Percentiles rank a stretch among this genome's conserved stretches.
Evolutionary conservation across 495 filamentous ascomycete species (phyloP).

Genomic region (Amniculicola lignicola): DNA sequence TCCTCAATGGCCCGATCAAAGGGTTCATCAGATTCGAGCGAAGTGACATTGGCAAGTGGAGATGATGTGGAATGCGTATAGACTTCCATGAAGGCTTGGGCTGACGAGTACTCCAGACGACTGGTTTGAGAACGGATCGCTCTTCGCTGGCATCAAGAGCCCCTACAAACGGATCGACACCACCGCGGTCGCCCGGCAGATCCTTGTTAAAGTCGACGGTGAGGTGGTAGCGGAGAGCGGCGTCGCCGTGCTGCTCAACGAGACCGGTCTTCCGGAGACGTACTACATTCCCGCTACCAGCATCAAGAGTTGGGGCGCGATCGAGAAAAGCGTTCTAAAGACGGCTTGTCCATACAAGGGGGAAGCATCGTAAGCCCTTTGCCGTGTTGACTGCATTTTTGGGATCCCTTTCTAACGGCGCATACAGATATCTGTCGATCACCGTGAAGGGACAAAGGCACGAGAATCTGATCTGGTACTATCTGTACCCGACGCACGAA

Average conservation of each 20-base stretch:
- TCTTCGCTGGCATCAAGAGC: slow-evolving; percentile 21
- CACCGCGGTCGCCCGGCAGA: slow-evolving; percentile 2
- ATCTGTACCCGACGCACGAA: slow-evolving; percentile 14
- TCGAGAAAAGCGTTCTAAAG: slow-evolving; percentile 9
- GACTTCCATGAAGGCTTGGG: too few species aligned
- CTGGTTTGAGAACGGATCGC: slow-evolving; percentile 16
- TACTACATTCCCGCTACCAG: slow-evolving; percentile 24
- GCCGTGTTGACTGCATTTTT: not conserved
- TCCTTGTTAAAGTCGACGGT: slow-evolving; percentile 20
- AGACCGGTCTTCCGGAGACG: slow-evolving; percentile 8
- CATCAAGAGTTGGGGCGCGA: slow-evolving; percentile 7
- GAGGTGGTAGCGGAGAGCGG: slow-evolving; percentile 11
- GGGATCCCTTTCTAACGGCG: not conserved
- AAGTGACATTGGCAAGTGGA: slow-evolving; percentile 9
- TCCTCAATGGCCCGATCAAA: slow-evolving; percentile 7
- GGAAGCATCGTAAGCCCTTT: slow-evolving; percentile 13
- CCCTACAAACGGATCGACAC: slow-evolving; percentile 24
- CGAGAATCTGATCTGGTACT: slow-evolving; percentile 21
- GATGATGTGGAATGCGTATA: too few species aligned
- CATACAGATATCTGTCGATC: slow-evolving; percentile 8
- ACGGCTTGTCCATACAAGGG: slow-evolving; percentile 25
- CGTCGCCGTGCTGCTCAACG: slow-evolving; percentile 14
- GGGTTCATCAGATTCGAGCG: slow-evolving; percentile 12
- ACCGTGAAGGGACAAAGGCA: slow-evolving; percentile 10
- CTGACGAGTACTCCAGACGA: slow-evolving; percentile 6